These are phyloP conservation scores for Lentinula lateritia DNA, from an alignment of 768 basidiomycete species.

Conservation along the genomic window DNA sequence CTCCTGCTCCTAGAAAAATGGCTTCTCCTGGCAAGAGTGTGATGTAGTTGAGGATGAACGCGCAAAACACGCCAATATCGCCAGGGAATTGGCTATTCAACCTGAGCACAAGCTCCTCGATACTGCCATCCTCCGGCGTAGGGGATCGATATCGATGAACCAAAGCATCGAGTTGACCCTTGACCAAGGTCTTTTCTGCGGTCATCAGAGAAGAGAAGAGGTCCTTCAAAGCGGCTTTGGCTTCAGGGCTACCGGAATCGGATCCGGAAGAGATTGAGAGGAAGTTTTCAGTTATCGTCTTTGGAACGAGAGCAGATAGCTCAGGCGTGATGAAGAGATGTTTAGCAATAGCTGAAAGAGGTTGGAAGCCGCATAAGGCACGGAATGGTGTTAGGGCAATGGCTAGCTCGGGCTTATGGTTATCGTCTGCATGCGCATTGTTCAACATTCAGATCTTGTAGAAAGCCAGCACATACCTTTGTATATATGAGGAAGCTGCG, in stretches of 20 bases:
- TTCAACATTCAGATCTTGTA: neutral
- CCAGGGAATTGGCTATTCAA: conserved; percentile 77
- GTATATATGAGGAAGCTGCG: conserved; percentile 74
- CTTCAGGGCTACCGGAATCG: conserved; percentile 36
- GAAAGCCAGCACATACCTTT: conserved; percentile 56
- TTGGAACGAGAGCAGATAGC: conserved; percentile 64
- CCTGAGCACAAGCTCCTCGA: conserved; percentile 58
- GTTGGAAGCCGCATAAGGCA: conserved; percentile 91
- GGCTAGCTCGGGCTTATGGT: conserved; percentile 99
- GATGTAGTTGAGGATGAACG: conserved; percentile 85
- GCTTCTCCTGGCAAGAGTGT: conserved; percentile 78
- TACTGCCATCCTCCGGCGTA: conserved; percentile 27
- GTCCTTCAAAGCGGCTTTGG: conserved; percentile 61
- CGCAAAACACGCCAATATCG: conserved; percentile 92
- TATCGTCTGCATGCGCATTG: conserved; percentile 56
- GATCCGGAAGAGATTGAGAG: conserved; percentile 34
- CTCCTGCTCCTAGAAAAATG: conserved; percentile 92
- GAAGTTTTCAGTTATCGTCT: conserved; percentile 47
- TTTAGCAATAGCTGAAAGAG: conserved; percentile 63
- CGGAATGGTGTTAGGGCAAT: conserved; percentile 87
- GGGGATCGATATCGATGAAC: conserved; percentile 55
- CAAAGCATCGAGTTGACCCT: conserved; percentile 49
- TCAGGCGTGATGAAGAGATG: conserved; percentile 72
- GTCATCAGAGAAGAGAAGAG: conserved; percentile 86
- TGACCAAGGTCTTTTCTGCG: conserved; percentile 49